Conservation (phyloP, 371 early-diverging fungal species). For the Mortierella sp. region DNA sequence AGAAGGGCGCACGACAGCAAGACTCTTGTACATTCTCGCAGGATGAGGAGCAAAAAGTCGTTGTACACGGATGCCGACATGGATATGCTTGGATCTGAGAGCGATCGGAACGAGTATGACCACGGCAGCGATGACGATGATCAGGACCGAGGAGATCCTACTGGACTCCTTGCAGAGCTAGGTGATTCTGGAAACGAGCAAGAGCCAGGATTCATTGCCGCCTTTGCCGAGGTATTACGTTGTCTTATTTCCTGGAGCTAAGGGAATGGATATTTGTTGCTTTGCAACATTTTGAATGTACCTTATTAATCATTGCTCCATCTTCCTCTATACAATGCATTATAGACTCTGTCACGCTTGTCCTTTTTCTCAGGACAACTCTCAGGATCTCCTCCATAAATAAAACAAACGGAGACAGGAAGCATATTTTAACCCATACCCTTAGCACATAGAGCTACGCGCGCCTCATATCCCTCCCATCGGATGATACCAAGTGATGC, state of each 20-base stretch:
- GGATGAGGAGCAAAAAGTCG: conserved; percentile 23
- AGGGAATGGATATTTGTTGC: not conserved
- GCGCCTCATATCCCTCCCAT: not conserved
- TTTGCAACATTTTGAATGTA: not conserved
- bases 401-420: not conserved
- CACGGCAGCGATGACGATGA: not conserved
- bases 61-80: conserved; percentile 52
- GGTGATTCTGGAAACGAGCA: conserved; percentile 42
- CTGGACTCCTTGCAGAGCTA: conserved; percentile 22
- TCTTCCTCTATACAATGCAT: not conserved
- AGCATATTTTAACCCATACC: not conserved
- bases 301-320: not conserved
- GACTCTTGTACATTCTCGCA: not conserved
- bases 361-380: conserved; percentile 42
- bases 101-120: conserved; percentile 15
- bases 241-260: too few relatives aligned
- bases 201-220: conserved; percentile 43
- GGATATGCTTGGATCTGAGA: conserved; percentile 47
- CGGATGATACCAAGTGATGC: conserved; percentile 5
- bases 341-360: conserved; percentile 36
- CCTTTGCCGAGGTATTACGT: conserved; percentile 46
- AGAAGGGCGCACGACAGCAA: not conserved
- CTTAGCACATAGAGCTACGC: not conserved
- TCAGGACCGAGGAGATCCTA: not conserved
- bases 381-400: conserved; percentile 37